Conservation (phyloP, 805 yeast genomes). For the Candida xiaguanensis region DNA sequence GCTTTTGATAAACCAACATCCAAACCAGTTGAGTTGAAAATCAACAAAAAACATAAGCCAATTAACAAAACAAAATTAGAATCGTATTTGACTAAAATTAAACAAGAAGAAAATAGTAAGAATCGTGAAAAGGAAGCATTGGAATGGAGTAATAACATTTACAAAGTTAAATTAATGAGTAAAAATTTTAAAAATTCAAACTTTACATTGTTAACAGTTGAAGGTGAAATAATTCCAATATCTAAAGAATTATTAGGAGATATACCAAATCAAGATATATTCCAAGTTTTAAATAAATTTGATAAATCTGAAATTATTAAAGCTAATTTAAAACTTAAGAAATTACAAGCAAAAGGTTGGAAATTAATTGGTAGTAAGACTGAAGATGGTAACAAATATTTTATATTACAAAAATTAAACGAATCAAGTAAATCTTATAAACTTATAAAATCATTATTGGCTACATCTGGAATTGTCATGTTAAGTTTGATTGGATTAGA, state of each 20-base stretch:
- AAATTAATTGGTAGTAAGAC: slow-evolving; percentile 50
- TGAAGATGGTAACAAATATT: slow-evolving; percentile 12
- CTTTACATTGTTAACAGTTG: slow-evolving; percentile 27
- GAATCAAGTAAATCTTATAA: slow-evolving; percentile 4
- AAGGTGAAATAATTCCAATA: slow-evolving; percentile 32
- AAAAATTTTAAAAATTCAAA: slow-evolving; percentile 13
- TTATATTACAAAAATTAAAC: slow-evolving; percentile 10
- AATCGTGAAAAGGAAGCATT: slow-evolving; percentile 49
- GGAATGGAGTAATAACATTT: slow-evolving; percentile 43
- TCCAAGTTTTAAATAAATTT: slow-evolving; percentile 36
- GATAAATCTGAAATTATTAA: slow-evolving; percentile 29
- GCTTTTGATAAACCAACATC: slow-evolving; percentile 1
- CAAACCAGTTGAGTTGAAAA: neutral
- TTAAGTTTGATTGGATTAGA: slow-evolving; percentile 20
- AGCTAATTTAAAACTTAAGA: slow-evolving; percentile 33
- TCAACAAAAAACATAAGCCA: neutral
- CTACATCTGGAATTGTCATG: slow-evolving; percentile 24
- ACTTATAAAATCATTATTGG: slow-evolving; percentile 19
- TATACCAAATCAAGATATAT: slow-evolving; percentile 38
- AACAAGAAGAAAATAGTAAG: slow-evolving; percentile 38
- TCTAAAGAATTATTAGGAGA: slow-evolving; percentile 38
- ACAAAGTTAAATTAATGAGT: neutral
- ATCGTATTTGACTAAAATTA: slow-evolving; percentile 40
- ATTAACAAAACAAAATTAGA: slow-evolving; percentile 26
- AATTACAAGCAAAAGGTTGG: slow-evolving; percentile 48